Evolutionary conservation across 2,329 filamentous ascomycete species (phyloP).

Genomic region (Neonectria neomacrospora): DNA sequence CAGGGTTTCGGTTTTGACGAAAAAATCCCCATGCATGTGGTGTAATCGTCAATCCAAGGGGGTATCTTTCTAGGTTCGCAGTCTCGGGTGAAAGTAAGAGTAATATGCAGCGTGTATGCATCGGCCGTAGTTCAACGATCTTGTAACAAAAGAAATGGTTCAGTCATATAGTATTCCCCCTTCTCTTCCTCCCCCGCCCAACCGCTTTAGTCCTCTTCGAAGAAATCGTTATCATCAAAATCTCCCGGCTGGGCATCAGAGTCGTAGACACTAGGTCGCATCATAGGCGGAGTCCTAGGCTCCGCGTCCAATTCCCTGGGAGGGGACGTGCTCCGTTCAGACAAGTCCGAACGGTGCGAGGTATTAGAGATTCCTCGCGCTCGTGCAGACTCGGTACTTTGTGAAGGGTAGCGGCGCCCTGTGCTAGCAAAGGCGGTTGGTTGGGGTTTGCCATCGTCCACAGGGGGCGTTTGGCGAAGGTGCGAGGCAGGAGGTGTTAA

Average conservation of each 20-base stretch:
- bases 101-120: conserved; percentile 41
- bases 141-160: conserved; percentile 45
- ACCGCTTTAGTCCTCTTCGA: conserved; percentile 58
- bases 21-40: conserved; percentile 44
- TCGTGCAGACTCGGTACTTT: conserved; percentile 46
- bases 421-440: conserved; percentile 71
- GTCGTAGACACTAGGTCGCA: conserved; percentile 68
- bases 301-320: conserved; percentile 52
- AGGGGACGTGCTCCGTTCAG: conserved; percentile 49
- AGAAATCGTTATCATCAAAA: conserved; percentile 70
- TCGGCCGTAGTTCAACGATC: conserved; percentile 39
- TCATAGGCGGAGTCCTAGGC: conserved; percentile 71
- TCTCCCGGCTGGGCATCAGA: conserved; percentile 68
- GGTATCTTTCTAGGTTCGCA: conserved; percentile 56
- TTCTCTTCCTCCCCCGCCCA: conserved; percentile 14
- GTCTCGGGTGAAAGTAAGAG: conserved; percentile 44
- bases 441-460: conserved; percentile 54
- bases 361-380: conserved; percentile 46
- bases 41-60: conserved; percentile 49
- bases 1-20: conserved; percentile 5
- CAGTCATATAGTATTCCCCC: conserved; percentile 22
- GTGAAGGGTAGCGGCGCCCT: conserved; percentile 66
- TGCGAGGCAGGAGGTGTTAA: conserved; percentile 89
- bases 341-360: conserved; percentile 41
- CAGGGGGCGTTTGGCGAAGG: conserved; percentile 69